Conservation (phyloP, 2,329 filamentous ascomycete species). For the Gremmenia infestans region DNA sequence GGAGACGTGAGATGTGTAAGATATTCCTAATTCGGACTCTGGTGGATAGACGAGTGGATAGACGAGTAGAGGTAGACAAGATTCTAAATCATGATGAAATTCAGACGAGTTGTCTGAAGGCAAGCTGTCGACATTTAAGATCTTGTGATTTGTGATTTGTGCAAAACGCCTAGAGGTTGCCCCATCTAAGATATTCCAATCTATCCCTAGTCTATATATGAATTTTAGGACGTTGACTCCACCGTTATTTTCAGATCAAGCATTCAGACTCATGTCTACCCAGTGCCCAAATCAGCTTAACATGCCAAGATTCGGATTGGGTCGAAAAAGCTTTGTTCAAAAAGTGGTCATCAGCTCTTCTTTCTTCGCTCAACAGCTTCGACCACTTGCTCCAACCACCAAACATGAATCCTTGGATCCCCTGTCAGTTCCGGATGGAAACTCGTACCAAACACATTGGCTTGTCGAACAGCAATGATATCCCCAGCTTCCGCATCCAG, state of each 20-base stretch:
- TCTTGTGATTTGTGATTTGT: too few relatives aligned
- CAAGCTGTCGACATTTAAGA: neutral
- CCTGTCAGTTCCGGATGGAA: slow-evolving; percentile 93
- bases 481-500: slow-evolving; percentile 50
- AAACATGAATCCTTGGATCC: slow-evolving; percentile 82
- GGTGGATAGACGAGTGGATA: neutral
- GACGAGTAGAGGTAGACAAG: neutral
- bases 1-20: slow-evolving; percentile 34
- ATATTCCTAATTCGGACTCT: neutral
- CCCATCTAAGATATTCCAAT: too few relatives aligned
- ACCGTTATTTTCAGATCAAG: too few relatives aligned
- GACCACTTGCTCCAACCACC: slow-evolving; percentile 79
- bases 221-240: too few relatives aligned
- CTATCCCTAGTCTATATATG: too few relatives aligned
- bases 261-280: too few relatives aligned
- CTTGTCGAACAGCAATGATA: slow-evolving; percentile 84
- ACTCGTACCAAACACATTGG: slow-evolving; percentile 88
- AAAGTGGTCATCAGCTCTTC: neutral
- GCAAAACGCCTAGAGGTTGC: too few relatives aligned
- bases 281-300: too few relatives aligned
- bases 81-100: neutral
- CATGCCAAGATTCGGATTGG: too few relatives aligned
- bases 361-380: slow-evolving; percentile 29
- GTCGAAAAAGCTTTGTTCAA: neutral
- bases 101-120: neutral